Evolutionary conservation across 139 green algal genomes (phyloP), one percentile per base, ranked within the genome.

Genomic region (Coccomyxa sp.): DNA sequence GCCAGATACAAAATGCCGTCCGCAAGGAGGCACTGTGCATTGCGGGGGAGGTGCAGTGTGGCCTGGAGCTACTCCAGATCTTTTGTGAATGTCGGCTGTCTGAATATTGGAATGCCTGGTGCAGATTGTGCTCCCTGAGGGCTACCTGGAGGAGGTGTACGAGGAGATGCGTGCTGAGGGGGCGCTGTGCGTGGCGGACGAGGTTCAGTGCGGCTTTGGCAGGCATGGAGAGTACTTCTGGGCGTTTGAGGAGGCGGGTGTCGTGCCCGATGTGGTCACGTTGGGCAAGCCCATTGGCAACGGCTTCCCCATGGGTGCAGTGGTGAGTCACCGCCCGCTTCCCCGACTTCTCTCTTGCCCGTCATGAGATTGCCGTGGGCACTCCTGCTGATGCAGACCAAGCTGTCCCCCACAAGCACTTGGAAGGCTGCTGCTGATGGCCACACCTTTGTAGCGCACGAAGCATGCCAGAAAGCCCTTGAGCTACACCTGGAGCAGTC

Each of bases 231-330:
- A 40, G 7, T 44, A 81, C 41, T 92, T 93, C 71, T 95, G 91
- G 91, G 89, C 74, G 27, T 95, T 92, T 78, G 39, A 83, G 77
- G 80, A 50, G 31, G 84, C 92, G 64, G 78, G 73, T 0, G 89
- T 92, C 41, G 54, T 86, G 39, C 91, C 91, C 9, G 91, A 94
- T 79, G 91, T 94, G n/a, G 88, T 94, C 10, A 90, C 86, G 1
- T 82, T 93, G 39, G 90, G 90, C 41, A 94, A 95, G 73, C 82
- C 84, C 0, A 93, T 93, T 7, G 91, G 82, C 55, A 95, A 95
- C 73, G 91, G 91, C 31, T 94, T 92, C 82, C 91, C 91, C 0
- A 74, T 95, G 76, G 86, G 83, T 22, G 88, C 84, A 0, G 73
- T 94, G 41, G 85, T 90, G 8, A 85, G 64, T 36, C 6, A 37